Evolutionary conservation across 371 early-diverging fungal species (phyloP), one percentile per base, ranked within the genome.

Genomic region (Amoeboaphelidium protococcarum): DNA sequence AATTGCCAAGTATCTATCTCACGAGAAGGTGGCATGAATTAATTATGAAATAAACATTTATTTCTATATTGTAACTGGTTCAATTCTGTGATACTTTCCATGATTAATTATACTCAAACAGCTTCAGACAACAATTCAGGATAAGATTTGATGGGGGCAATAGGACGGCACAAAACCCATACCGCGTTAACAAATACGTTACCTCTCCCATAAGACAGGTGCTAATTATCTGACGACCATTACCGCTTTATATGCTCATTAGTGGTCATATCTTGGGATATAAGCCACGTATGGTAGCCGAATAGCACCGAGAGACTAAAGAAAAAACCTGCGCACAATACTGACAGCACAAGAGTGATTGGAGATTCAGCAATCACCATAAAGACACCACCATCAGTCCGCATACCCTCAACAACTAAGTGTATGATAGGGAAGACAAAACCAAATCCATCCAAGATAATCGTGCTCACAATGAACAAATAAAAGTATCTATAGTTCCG

Each of bases 401-500:
- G 61, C 59, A 46, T 74, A 6, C 2, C 4, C 23, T 10, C 21
- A 13, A 23, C 13, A 23, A 2, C 13, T 21, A 45, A 16, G 76
- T 62, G 54, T 69, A 70, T n/a, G 49, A 70, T 21, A 43, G 72
- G 65, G 42, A 74, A 45, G 23, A 46, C 2, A 26, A 44, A 21
- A 31, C 37, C 21, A 13, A 71, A n/a, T 26, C 23, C 10, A 21
- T 25, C 2, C 22, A 45, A 22, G 24, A 26, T 26, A 42, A 1
- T 10, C 4, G 13, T 6, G 12, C 23, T 24, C 20, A 3, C 6
- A 26, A 84, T 64, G 49, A 84, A 83, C 2, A 70, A 68, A 54
- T 78, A 76, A 50, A 88, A 88, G 41, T 70, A 69, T 16, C 80
- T 71, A 61, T 89, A 87, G 59, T 89, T 89, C 49, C 87, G 66